Percentiles rank a stretch among this genome's conserved stretches.
These are phyloP conservation scores for Saccharomycopsis fibuligera DNA, from an alignment of 805 yeast genomes.

Conservation along the genomic window DNA sequence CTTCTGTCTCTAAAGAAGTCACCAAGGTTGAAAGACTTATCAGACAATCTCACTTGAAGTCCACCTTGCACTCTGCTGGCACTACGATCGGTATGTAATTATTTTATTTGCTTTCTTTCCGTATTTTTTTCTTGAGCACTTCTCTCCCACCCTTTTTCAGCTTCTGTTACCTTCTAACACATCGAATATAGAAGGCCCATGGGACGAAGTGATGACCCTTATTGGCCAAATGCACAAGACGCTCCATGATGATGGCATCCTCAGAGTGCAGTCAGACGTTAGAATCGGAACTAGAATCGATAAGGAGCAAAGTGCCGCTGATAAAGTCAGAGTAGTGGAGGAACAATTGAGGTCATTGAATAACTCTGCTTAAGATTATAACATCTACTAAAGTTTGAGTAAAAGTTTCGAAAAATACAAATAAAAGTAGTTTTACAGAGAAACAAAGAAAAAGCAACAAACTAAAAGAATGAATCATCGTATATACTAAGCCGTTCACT, in stretches of 20 bases:
- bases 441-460: neutral
- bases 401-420: no score
- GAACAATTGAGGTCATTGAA: slow-evolving; percentile 25
- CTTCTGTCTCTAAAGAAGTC: slow-evolving; percentile 79
- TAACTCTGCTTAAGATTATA: neutral
- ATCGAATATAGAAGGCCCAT: slow-evolving; percentile 71
- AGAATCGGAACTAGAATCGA: slow-evolving; percentile 63
- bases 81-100: no score
- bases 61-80: slow-evolving; percentile 84
- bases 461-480: no score
- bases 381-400: no score
- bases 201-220: slow-evolving; percentile 77
- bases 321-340: slow-evolving; percentile 38
- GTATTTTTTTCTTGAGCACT: no score
- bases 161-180: slow-evolving; percentile 14
- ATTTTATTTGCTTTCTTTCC: no score
- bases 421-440: no score
- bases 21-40: slow-evolving; percentile 63
- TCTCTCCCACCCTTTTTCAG: no score
- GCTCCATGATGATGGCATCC: slow-evolving; percentile 62
- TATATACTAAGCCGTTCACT: no score
- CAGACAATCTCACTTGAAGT: slow-evolving; percentile 53
- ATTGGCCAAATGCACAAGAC: slow-evolving; percentile 73
- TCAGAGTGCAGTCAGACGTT: slow-evolving; percentile 79
- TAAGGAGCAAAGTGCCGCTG: slow-evolving; percentile 35